Base-by-base conservation (phyloP, 2,329 filamentous ascomycete genomes). In the Aquanectria penicillioides region DNA sequence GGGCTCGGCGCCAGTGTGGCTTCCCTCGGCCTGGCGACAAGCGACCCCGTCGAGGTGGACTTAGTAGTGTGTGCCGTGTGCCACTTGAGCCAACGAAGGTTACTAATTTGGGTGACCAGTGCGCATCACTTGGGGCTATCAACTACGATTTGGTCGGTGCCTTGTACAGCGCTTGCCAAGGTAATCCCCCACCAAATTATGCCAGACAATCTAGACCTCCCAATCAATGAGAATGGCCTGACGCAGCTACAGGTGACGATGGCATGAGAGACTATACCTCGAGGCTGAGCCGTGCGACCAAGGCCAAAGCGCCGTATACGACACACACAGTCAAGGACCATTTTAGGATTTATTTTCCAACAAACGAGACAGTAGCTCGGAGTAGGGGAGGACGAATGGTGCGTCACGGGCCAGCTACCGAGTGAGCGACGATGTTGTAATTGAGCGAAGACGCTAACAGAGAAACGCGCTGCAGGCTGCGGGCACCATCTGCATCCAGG, bases 291-390 rank as follows among this genome's bases (percentile, higher is more conserved):
- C 74, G 71, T 57, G 37, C 63, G 59, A 31, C 69, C 67, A 51
- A 69, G 66, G 34, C 62, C 62, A 36, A 65, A 62, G 47, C 65
- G 65, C 22, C 47, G 59, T 28, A 62, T 60, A 29, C 44, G 58
- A 62, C 62, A 65, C 57, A 54, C 38, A 28, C 62, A 52, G 63
- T 79, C 29, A 77, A 77, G 61, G 75, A 86, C 26, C 80, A 81
- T 43, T 85, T 95, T 65, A 85, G 89, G 9, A 83, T 97, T 48
- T 96, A 94, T 75, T 97, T 94, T 69, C 94, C 93, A 3, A 93
- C 90, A 1, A 75, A 85, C 10, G 76, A 88, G 17, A 96, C 92
- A 1, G 89, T 96, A 3, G 71, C 73, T 9, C 72, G 75, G 25
- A 93, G 90, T 68, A 85, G 80, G 61, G 90, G 88, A 25, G 91